Base-by-base conservation (phyloP, 495 filamentous ascomycete genomes). In the Parachaetomium inaequale region DNA sequence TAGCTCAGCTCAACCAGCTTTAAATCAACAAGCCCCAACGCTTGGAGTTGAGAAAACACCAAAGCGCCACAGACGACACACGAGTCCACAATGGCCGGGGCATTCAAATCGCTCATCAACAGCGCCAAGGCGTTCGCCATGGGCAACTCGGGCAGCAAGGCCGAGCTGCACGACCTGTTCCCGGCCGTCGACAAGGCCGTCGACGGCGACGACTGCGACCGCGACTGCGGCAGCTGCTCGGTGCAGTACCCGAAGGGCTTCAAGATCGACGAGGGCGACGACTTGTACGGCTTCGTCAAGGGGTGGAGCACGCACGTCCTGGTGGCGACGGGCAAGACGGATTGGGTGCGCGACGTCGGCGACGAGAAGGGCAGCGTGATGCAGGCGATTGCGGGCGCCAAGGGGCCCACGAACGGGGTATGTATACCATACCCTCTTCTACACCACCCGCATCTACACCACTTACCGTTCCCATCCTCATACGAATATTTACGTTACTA, bases 341-440 rank as follows among this genome's bases (percentile, higher is more conserved):
- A 98, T 76, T 98, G 94, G 94, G 87, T 93, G 66, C 76, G 89
- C 51, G 88, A 96, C 76, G 89, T 98, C 15, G 87, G 85, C 47
- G 90, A 98, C 66, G 94, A 98, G 77, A 84, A 86, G 74, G 95
- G 92, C 1, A 96, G 92, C 70, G 84, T 98, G 29, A 98, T 98
- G 94, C 87, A 95, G 77, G 95, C 93, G 8, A 84, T 98, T 69
- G 85, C 81, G 7, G 75, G 76, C 11, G 76, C 86, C 29, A 82
- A 84, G 67, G 68, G 58, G 54, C 87, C 89, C 0, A 81, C 70
- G 56, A 95, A 93, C 70, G 93, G 92, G 66, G 90, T 94, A 80
- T 66, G 84, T 36, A 2, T 32, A 15, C 14, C 12, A 15, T n/a
- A n/a, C n/a, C 19, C 12, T 46, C 21, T 25, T 23, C 23, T 46